A percentile compares a stretch with the other conserved stretches of the same genome.
Conservation (phyloP, 257 asterid genomes). For the Henckelia pumila region DNA sequence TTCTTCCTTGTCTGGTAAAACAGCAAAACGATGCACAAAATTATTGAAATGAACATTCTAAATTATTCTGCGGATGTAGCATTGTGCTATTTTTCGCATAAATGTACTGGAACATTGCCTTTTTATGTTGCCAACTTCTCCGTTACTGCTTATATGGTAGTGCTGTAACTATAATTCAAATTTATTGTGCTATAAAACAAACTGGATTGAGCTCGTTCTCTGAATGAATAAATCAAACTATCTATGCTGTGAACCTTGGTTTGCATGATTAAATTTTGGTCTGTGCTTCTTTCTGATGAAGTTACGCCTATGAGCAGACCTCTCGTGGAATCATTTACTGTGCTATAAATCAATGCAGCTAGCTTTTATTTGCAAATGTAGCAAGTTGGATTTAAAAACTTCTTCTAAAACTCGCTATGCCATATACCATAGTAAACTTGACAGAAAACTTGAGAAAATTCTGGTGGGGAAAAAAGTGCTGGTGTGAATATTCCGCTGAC, state of each 20-base stretch:
- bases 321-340: slow-evolving; percentile 8
- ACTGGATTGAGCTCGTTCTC: neutral
- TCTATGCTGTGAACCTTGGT: neutral
- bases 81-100: neutral
- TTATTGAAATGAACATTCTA: neutral
- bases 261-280: neutral
- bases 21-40: neutral
- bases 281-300: slow-evolving; percentile 10
- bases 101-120: neutral
- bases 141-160: neutral
- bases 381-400: neutral
- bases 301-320: slow-evolving; percentile 13
- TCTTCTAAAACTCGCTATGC: slow-evolving; percentile 7
- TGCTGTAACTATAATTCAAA: neutral
- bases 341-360: neutral
- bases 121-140: neutral
- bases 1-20: slow-evolving; percentile 2
- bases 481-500: neutral
- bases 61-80: neutral
- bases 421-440: neutral
- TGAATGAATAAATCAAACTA: neutral
- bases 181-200: too few species aligned
- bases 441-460: neutral
- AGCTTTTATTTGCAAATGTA: neutral
- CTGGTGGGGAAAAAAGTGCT: neutral